phyloP scores from a whole-genome alignment of 2,329 filamentous ascomycete genomes.

The Massarina eburnea region DNA sequence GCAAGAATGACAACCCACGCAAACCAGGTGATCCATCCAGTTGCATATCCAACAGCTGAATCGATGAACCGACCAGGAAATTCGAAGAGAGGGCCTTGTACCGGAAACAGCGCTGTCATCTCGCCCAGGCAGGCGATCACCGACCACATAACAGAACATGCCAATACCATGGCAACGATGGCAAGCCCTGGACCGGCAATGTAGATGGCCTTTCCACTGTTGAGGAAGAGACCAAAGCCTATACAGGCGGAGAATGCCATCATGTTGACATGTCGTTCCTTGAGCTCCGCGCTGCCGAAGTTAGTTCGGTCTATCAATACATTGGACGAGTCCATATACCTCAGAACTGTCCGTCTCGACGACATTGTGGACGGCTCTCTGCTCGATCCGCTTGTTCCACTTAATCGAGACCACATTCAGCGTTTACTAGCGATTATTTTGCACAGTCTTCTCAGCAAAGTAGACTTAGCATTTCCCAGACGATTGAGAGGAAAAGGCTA shows the following conservation, averaged over 20 bases:
- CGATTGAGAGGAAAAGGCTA: constrained; percentile 16
- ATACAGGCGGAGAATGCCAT: constrained; percentile 42
- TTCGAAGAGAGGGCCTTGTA: constrained; percentile 85
- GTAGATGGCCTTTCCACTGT: constrained; percentile 42
- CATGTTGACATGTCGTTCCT: constrained; percentile 39
- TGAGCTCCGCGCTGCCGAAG: constrained; percentile 19
- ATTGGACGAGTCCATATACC: constrained; percentile 10
- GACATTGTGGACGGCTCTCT: constrained; percentile 19
- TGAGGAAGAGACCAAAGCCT: constrained; percentile 42
- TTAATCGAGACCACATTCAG: constrained; percentile 8
- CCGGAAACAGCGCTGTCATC: constrained; percentile 82
- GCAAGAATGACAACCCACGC: constrained; percentile 84
- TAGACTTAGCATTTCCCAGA: too few relatives aligned
- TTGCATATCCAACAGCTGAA: constrained; percentile 49
- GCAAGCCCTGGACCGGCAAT: constrained; percentile 43
- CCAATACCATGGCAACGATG: constrained; percentile 38
- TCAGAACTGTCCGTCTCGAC: constrained; percentile 26
- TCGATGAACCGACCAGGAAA: constrained; percentile 90
- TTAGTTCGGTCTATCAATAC: background rate
- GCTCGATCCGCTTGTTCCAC: constrained; percentile 2
- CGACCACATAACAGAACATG: constrained; percentile 42
- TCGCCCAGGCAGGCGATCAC: constrained; percentile 65
- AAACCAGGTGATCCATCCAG: constrained; percentile 57
- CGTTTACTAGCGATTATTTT: background rate
- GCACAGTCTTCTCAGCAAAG: constrained; percentile 5